phyloP scores from a whole-genome alignment of 805 yeast genomes.

The Clavispora asparagi region DNA sequence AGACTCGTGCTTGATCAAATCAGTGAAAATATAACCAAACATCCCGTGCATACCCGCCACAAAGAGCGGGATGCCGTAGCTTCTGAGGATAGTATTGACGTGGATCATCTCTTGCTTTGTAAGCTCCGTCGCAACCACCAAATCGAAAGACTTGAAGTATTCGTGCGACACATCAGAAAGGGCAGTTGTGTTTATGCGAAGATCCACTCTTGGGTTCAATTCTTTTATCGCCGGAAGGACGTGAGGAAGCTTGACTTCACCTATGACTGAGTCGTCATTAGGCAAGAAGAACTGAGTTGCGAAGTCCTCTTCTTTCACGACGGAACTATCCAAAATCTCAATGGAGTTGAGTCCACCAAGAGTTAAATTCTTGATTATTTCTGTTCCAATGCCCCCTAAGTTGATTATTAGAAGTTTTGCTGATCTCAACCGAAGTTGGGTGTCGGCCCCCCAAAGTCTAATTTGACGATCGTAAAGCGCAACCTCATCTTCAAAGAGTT shows the following conservation, averaged over 20 bases:
- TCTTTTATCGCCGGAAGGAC: slow-evolving; percentile 56
- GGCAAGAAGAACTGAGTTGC: slow-evolving; percentile 71
- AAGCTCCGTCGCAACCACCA: slow-evolving; percentile 74
- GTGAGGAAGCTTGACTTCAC: slow-evolving; percentile 49
- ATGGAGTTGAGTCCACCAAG: slow-evolving; percentile 83
- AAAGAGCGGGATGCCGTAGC: slow-evolving; percentile 58
- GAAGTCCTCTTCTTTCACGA: slow-evolving; percentile 56
- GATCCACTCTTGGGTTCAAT: slow-evolving; percentile 72
- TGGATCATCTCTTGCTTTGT: slow-evolving; percentile 32
- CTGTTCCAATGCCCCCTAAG: slow-evolving; percentile 74
- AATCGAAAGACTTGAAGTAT: slow-evolving; percentile 53
- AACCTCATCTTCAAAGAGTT: slow-evolving; percentile 55
- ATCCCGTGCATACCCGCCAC: slow-evolving; percentile 69
- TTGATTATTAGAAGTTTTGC: slow-evolving; percentile 69
- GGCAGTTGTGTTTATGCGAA: slow-evolving; percentile 37
- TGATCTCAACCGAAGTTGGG: slow-evolving; percentile 71
- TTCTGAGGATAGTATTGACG: slow-evolving; percentile 56
- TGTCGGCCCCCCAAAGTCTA: slow-evolving; percentile 92
- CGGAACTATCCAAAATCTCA: slow-evolving; percentile 58
- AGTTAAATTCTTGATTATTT: slow-evolving; percentile 76
- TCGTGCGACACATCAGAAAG: slow-evolving; percentile 15
- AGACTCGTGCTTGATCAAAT: slow-evolving; percentile 61
- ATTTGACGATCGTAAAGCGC: slow-evolving; percentile 94
- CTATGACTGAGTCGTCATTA: slow-evolving; percentile 47
- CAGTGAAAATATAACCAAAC: slow-evolving; percentile 77